Evolutionary conservation across 768 basidiomycete genomes (phyloP).

Genomic region (Cystoderma amianthinum): DNA sequence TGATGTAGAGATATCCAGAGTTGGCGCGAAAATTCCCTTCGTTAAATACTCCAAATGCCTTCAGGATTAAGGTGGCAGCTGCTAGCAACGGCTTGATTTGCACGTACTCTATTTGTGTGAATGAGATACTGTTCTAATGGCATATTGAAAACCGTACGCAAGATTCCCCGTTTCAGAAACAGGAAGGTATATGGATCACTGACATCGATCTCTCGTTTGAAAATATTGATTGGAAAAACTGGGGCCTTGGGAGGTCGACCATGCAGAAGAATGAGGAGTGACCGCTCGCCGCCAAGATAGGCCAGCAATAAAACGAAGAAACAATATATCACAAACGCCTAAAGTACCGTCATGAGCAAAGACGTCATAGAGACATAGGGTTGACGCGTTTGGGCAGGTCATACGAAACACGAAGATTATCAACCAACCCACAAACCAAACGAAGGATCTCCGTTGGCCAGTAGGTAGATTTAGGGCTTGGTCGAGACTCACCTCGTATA

Average conservation of each 20-base stretch:
- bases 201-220: constrained; percentile 81
- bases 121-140: no score
- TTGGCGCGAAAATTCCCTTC: constrained; percentile 82
- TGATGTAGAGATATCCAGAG: constrained; percentile 90
- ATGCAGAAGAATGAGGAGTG: constrained; percentile 85
- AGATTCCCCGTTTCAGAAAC: constrained; percentile 89
- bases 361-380: constrained; percentile 3
- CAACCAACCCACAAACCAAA: neutral
- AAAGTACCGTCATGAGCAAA: neutral
- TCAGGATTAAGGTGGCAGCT: constrained; percentile 75
- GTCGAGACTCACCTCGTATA: constrained; percentile 74
- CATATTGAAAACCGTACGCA: constrained; percentile 70
- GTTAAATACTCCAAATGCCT: constrained; percentile 79
- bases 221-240: constrained; percentile 80
- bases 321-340: constrained; percentile 95
- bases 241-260: constrained; percentile 86
- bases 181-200: constrained; percentile 94
- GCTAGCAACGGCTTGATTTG: constrained; percentile 93
- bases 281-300: constrained; percentile 90
- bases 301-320: constrained; percentile 80
- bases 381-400: neutral
- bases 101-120: constrained; percentile 93
- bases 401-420: neutral
- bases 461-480: no score
- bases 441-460: neutral